phyloP scores from a whole-genome alignment of 495 filamentous ascomycete genomes.

The Tetracladium marchalianum region DNA sequence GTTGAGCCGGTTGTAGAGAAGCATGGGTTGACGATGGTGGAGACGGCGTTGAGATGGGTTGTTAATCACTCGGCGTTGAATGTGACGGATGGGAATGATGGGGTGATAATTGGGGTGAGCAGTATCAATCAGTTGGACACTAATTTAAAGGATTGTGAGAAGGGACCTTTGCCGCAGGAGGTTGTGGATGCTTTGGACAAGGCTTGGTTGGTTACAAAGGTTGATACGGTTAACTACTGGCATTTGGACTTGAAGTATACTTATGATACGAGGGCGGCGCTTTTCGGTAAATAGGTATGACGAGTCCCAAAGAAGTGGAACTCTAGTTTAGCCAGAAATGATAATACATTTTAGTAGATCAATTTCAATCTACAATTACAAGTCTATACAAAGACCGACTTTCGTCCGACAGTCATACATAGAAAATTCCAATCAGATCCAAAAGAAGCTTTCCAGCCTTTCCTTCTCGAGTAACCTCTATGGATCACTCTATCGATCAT shows the following conservation, averaged over 20 bases:
- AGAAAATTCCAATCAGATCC: too few species aligned
- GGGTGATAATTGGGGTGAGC: slow-evolving; percentile 72
- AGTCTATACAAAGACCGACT: too few species aligned
- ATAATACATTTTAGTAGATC: too few species aligned
- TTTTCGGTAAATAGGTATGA: slow-evolving; percentile 33
- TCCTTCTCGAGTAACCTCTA: too few species aligned
- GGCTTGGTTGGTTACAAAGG: slow-evolving; percentile 60
- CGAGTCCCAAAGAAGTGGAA: too few species aligned
- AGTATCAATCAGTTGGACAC: slow-evolving; percentile 62
- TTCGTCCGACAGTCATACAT: too few species aligned
- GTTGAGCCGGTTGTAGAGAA: slow-evolving; percentile 68
- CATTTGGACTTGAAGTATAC: slow-evolving; percentile 62
- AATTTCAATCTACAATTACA: too few species aligned
- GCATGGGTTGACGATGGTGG: slow-evolving; percentile 68
- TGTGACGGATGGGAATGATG: slow-evolving; percentile 66
- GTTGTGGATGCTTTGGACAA: slow-evolving; percentile 72
- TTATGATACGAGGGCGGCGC: slow-evolving; percentile 55
- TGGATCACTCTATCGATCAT: too few species aligned
- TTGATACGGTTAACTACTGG: slow-evolving; percentile 64
- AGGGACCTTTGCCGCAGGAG: slow-evolving; percentile 79
- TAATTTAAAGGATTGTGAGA: slow-evolving; percentile 72
- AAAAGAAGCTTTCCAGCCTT: too few species aligned
- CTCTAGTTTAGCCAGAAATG: too few species aligned
- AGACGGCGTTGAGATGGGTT: slow-evolving; percentile 74
- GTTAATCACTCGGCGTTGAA: slow-evolving; percentile 74